phyloP scores from a whole-genome alignment of 352 stramenopile genomes.

The Blastocystis sp. region DNA sequence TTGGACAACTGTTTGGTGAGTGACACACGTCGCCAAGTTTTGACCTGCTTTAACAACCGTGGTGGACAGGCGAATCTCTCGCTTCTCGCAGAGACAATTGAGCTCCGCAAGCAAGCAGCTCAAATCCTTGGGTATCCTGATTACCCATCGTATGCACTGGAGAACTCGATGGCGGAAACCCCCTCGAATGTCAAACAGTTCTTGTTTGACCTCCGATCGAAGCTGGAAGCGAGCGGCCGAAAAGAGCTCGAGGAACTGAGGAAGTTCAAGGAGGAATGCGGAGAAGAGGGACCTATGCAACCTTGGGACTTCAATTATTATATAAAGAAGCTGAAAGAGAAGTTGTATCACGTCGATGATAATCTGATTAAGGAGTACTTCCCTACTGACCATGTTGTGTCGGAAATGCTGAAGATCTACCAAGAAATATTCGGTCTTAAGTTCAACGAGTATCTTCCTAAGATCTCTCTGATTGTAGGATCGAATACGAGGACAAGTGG shows the following conservation, averaged over 20 bases:
- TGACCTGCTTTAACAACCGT: slow-evolving; percentile 74
- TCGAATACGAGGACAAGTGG: slow-evolving; percentile 73
- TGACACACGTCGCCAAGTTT: slow-evolving; percentile 75
- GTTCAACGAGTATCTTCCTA: slow-evolving; percentile 73
- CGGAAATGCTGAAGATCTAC: slow-evolving; percentile 77
- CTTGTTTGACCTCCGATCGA: slow-evolving; percentile 73
- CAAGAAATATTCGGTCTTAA: slow-evolving; percentile 77
- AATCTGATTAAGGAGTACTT: slow-evolving; percentile 81
- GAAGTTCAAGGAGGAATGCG: slow-evolving; percentile 64
- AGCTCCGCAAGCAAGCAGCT: slow-evolving; percentile 64
- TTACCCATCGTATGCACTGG: slow-evolving; percentile 9
- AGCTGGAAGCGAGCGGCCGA: slow-evolving; percentile 74
- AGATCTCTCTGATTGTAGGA: not conserved
- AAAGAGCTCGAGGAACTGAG: slow-evolving; percentile 73
- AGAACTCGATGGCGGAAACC: slow-evolving; percentile 71
- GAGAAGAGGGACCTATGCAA: slow-evolving; percentile 79
- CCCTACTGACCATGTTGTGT: slow-evolving; percentile 77
- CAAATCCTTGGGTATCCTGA: slow-evolving; percentile 2
- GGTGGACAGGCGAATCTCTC: slow-evolving; percentile 63
- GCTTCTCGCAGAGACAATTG: slow-evolving; percentile 64
- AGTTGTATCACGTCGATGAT: slow-evolving; percentile 71
- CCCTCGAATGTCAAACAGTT: slow-evolving; percentile 72
- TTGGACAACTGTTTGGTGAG: slow-evolving; percentile 77
- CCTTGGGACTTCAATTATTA: slow-evolving; percentile 84
- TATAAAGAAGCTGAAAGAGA: slow-evolving; percentile 78